Base-by-base conservation (phyloP, 2,329 filamentous ascomycete genomes). In the Beauveria australis region DNA sequence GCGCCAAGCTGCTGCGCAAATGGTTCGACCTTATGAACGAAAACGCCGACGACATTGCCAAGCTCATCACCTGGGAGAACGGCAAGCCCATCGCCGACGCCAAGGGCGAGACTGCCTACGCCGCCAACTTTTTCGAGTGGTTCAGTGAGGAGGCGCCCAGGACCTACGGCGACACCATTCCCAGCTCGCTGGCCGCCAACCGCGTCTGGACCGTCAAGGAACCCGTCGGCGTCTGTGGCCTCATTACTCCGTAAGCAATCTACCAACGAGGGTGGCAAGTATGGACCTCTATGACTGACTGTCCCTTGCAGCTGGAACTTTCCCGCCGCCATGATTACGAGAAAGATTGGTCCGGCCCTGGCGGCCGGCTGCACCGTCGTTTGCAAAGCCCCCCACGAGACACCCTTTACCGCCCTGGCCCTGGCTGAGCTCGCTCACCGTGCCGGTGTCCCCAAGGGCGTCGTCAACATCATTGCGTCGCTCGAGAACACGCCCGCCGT, bases 331-430 rank as follows among this genome's bases (percentile, higher is more conserved):
- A 91, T 91, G 88, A 84, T 90, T 65, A 88, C 86, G 7, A 77
- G 86, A 62, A 89, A 89, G 72, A 80, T 86, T 55, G 86, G 83
- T 2, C 85, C 90, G 1, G 89, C 89, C 9, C 80, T 97, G 60
- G 94, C 94, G 19, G 92, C 92, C n/a, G 94, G 94, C 62, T 97
- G 93, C 76, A 96, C 93, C 0, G 89, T 96, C 2, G 92, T 97
- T 1, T 87, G 87, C 68, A 99, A 99, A 74, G 89, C 92, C 18
- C 92, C 93, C 1, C 87, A 88, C 53, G 93, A 97, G 78, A 97
- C 94, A 1, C 94, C 93, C 0, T 94, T 93, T 72, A 96, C 92
- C 26, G 86, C 91, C 0, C 86, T 96, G 43, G 93, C 93, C 1
- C 75, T 97, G 22, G 91, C 91, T 1, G 92, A 96, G 75, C 83